Conservation (phyloP, 2,329 filamentous ascomycete species). For the Mycosphaerella sp. region DNA sequence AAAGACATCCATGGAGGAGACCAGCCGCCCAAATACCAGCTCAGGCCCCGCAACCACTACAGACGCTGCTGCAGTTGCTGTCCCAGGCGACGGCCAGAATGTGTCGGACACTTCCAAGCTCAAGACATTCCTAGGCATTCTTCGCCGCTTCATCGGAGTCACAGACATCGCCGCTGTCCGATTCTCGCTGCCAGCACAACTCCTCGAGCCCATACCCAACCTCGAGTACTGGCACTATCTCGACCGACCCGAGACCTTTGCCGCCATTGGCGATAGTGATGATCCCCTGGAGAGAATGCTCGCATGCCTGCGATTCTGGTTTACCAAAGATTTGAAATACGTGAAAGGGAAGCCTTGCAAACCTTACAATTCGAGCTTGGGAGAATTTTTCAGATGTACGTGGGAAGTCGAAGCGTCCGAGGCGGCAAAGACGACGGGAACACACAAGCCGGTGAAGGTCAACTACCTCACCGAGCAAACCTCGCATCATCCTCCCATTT, state of each 20-base stretch:
- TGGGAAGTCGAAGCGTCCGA: slow-evolving; percentile 85
- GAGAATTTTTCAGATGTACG: slow-evolving; percentile 97
- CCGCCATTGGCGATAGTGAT: slow-evolving; percentile 78
- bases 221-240: slow-evolving; percentile 99
- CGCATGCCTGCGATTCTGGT: slow-evolving; percentile 93
- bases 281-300: slow-evolving; percentile 91
- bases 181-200: slow-evolving; percentile 91
- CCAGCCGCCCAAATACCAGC: background rate
- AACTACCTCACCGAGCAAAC: slow-evolving; percentile 98
- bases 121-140: slow-evolving; percentile 77
- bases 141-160: slow-evolving; percentile 93
- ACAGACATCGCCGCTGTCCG: slow-evolving; percentile 91
- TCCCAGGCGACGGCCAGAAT: slow-evolving; percentile 37
- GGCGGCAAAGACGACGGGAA: slow-evolving; percentile 41
- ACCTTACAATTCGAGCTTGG: slow-evolving; percentile 93
- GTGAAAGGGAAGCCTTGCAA: slow-evolving; percentile 98
- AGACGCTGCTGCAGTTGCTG: slow-evolving; percentile 2
- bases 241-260: slow-evolving; percentile 88
- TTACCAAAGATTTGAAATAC: slow-evolving; percentile 98
- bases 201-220: slow-evolving; percentile 93
- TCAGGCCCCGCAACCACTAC: background rate
- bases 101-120: slow-evolving; percentile 81
- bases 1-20: slow-evolving; percentile 9
- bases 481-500: slow-evolving; percentile 94
- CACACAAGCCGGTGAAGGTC: slow-evolving; percentile 59